Evolutionary conservation across 2,329 filamentous ascomycete species (phyloP).

Genomic region (Sordariomycetes sp.): DNA sequence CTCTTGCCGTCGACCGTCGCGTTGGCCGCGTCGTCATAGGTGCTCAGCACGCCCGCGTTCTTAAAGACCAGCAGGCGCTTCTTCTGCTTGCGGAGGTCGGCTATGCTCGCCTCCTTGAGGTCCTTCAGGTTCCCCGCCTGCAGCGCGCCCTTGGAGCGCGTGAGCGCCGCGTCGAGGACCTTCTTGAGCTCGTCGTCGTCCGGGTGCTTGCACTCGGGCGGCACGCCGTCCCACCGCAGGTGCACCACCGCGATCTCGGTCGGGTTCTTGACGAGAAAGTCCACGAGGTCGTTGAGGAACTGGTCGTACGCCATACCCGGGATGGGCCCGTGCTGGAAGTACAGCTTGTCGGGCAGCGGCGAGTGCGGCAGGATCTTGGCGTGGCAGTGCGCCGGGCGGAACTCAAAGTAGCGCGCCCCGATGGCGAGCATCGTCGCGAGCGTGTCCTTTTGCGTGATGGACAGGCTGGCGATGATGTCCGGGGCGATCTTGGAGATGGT

Average conservation of each 20-base stretch:
- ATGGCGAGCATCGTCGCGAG: slow-evolving; percentile 30
- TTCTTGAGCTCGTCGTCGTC: slow-evolving; percentile 25
- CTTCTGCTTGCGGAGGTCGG: slow-evolving; percentile 19
- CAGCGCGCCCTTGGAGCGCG: slow-evolving; percentile 15
- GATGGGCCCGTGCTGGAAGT: slow-evolving; percentile 39
- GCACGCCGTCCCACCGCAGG: slow-evolving; percentile 37
- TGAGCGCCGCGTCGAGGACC: slow-evolving; percentile 23
- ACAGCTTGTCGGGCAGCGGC: slow-evolving; percentile 30
- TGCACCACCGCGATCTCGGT: slow-evolving; percentile 38
- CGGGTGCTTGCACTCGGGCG: slow-evolving; percentile 30
- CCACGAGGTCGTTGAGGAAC: slow-evolving; percentile 27
- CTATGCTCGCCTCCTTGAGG: slow-evolving; percentile 19
- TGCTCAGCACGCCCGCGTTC: slow-evolving; percentile 24
- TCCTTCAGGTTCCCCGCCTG: slow-evolving; percentile 20
- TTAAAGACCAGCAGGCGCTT: slow-evolving; percentile 26
- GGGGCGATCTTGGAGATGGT: slow-evolving; percentile 20
- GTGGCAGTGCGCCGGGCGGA: slow-evolving; percentile 36
- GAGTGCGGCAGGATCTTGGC: slow-evolving; percentile 21
- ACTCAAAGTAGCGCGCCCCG: slow-evolving; percentile 40
- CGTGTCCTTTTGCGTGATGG: slow-evolving; percentile 39
- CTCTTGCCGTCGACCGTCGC: slow-evolving; percentile 26
- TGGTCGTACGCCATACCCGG: slow-evolving; percentile 35
- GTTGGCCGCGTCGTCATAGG: slow-evolving; percentile 28
- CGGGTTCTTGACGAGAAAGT: slow-evolving; percentile 26
- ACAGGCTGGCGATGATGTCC: slow-evolving; percentile 33